A percentile compares a stretch with the other conserved stretches of the same genome.
phyloP scores from a whole-genome alignment of 768 basidiomycete species.

The Austroboletus eburneus region DNA sequence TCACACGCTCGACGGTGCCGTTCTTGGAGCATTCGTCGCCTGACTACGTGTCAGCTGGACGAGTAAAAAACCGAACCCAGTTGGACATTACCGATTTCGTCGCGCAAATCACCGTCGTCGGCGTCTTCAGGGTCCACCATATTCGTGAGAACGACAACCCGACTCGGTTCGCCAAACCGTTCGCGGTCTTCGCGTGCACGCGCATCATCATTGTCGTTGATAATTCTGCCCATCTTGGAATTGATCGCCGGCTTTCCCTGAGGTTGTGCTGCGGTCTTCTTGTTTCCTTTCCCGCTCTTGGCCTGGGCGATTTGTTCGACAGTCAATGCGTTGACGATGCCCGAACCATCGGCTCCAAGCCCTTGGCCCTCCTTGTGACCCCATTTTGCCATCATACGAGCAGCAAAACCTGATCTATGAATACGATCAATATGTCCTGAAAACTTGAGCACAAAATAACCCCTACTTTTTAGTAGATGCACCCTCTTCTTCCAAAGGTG shows the following conservation, averaged over 20 bases:
- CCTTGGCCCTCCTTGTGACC: constrained; percentile 94
- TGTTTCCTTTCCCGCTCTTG: constrained; percentile 36
- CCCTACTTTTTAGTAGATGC: constrained; percentile 8
- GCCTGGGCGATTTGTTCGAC: constrained; percentile 59
- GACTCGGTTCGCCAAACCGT: constrained; percentile 84
- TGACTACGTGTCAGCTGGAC: constrained; percentile 26
- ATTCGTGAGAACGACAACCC: constrained; percentile 86
- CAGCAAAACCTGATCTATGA: constrained; percentile 63
- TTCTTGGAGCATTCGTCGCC: constrained; percentile 91
- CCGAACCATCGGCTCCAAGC: constrained; percentile 76
- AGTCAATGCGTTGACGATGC: constrained; percentile 84
- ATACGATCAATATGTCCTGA: neutral
- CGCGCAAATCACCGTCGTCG: constrained; percentile 78
- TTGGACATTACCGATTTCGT: constrained; percentile 73
- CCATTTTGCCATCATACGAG: constrained; percentile 92
- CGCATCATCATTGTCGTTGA: constrained; percentile 86
- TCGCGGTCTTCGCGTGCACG: constrained; percentile 72
- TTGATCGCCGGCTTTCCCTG: constrained; percentile 40
- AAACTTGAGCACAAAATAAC: neutral
- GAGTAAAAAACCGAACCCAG: neutral
- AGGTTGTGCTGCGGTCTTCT: constrained; percentile 34
- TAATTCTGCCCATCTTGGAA: constrained; percentile 80
- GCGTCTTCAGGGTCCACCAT: constrained; percentile 84
- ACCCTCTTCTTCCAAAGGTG: constrained; percentile 31
- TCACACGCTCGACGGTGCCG: constrained; percentile 86